phyloP scores from a whole-genome alignment of 2,329 filamentous ascomycete species.

The Neophaeococcomyces aloes region DNA sequence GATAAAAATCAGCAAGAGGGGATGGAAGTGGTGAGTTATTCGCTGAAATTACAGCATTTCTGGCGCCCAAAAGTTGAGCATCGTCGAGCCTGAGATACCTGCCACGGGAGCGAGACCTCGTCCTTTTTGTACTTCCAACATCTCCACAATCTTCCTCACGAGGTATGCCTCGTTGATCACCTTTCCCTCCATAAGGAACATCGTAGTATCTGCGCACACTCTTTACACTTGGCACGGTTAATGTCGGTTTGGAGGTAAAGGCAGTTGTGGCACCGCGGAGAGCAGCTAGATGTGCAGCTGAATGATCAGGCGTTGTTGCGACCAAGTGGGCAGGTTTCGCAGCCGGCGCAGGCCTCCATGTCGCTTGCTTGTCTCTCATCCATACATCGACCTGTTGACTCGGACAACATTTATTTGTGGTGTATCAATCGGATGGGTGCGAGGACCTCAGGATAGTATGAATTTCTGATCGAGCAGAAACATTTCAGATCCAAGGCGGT shows the following conservation, averaged over 20 bases:
- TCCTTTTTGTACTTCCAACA: neutral
- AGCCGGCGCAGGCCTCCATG: constrained; percentile 21
- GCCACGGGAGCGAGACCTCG: constrained; percentile 3
- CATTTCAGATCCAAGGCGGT: too few relatives aligned
- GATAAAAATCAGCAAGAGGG: too few relatives aligned
- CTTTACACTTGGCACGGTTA: neutral
- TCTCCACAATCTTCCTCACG: neutral
- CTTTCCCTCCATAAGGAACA: neutral
- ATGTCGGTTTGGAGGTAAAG: constrained; percentile 8
- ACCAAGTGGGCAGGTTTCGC: constrained; percentile 19
- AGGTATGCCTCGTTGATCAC: constrained; percentile 2
- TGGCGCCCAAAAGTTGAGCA: neutral
- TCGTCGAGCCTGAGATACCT: neutral
- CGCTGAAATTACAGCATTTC: neutral
- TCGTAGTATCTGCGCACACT: neutral
- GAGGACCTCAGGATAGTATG: too few relatives aligned
- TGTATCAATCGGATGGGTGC: too few relatives aligned
- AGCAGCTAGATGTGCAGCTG: constrained; percentile 15
- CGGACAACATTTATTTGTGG: too few relatives aligned
- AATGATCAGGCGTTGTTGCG: constrained; percentile 5
- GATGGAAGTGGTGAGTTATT: too few relatives aligned
- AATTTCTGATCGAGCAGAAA: too few relatives aligned
- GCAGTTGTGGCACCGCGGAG: constrained; percentile 18
- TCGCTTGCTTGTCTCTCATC: constrained; percentile 18
- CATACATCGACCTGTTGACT: constrained; percentile 14